Conservation (phyloP, 257 asterid species). For the Scutellaria baicalensis region DNA sequence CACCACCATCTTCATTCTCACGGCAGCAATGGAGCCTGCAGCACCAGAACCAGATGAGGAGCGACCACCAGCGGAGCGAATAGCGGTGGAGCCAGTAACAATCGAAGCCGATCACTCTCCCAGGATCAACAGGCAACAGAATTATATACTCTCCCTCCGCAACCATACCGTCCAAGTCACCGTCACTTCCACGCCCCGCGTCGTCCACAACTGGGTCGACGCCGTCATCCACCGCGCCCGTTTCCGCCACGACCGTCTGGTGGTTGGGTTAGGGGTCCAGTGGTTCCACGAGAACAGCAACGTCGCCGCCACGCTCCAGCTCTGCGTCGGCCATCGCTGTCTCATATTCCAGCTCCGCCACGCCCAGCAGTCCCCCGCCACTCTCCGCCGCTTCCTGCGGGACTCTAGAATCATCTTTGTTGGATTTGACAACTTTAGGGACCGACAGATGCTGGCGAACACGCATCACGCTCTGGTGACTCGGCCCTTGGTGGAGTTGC, state of each 20-base stretch:
- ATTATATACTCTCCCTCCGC: neutral
- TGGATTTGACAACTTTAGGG: constrained; percentile 13
- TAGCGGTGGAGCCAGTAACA: too few relatives aligned
- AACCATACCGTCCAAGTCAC: neutral
- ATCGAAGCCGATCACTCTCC: neutral
- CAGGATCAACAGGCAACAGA: neutral
- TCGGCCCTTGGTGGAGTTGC: neutral
- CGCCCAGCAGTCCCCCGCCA: constrained; percentile 1
- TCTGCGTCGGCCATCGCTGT: constrained; percentile 12
- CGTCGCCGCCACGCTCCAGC: constrained; percentile 18
- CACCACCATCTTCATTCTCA: too few relatives aligned
- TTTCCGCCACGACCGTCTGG: neutral
- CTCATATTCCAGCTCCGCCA: constrained; percentile 10
- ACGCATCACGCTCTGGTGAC: neutral
- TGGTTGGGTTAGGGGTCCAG: constrained; percentile 12
- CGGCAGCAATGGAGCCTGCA: neutral
- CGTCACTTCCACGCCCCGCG: constrained; percentile 8
- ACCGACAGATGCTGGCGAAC: neutral
- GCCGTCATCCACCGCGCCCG: neutral
- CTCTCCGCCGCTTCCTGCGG: constrained; percentile 9
- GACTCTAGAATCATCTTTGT: neutral
- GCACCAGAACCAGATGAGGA: too few relatives aligned
- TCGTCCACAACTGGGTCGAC: neutral
- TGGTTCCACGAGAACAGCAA: neutral
- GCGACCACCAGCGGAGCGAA: too few relatives aligned